Conservation (phyloP, 139 green algal genomes). For the Micromonas commoda region DNA sequence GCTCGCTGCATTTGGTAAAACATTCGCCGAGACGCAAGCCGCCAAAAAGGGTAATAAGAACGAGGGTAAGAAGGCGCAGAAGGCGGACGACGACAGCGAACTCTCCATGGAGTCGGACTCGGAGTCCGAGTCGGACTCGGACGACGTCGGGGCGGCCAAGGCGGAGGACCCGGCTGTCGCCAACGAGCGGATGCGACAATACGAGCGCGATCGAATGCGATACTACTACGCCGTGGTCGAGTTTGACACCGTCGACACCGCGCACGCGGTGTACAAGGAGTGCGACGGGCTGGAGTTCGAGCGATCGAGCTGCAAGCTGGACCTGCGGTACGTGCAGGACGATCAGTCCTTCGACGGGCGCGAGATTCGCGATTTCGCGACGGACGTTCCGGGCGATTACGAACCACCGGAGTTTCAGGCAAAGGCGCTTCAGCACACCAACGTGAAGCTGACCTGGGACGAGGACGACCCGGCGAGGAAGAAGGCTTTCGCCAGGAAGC, state of each 20-base stretch:
- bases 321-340: slow-evolving; percentile 89
- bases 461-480: slow-evolving; percentile 67
- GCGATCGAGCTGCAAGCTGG: slow-evolving; percentile 64
- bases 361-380: slow-evolving; percentile 31
- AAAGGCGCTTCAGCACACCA: slow-evolving; percentile 79
- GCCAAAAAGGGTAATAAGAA: slow-evolving; percentile 8
- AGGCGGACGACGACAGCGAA: neutral
- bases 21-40: neutral
- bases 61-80: neutral
- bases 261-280: slow-evolving; percentile 66
- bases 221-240: slow-evolving; percentile 74
- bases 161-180: slow-evolving; percentile 23
- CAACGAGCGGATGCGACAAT: slow-evolving; percentile 57
- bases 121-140: neutral
- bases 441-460: slow-evolving; percentile 87
- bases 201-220: slow-evolving; percentile 75
- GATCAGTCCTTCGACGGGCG: slow-evolving; percentile 57
- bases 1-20: slow-evolving; percentile 8
- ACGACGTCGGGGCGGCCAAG: neutral
- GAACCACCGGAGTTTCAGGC: slow-evolving; percentile 64
- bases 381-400: slow-evolving; percentile 66
- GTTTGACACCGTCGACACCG: slow-evolving; percentile 62
- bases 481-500: slow-evolving; percentile 33
- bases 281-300: slow-evolving; percentile 90
- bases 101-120: neutral